Base-by-base conservation (phyloP, 805 yeast genomes). In the Suhomyces pyralidae region DNA sequence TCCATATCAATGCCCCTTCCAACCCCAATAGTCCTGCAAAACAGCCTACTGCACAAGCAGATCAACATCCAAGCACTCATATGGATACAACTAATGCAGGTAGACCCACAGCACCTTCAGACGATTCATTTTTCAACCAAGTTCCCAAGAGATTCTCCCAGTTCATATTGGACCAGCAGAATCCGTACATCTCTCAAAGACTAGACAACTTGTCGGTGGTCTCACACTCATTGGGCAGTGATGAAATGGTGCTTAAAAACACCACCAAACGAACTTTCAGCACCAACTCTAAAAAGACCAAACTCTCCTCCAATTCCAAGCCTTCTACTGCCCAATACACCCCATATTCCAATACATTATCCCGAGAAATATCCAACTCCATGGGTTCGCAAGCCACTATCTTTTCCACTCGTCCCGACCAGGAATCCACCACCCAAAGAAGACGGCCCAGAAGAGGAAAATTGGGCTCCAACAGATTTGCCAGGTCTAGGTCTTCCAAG, bases 311-410 rank as follows among this genome's bases (percentile, higher is more conserved):
- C 42, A 42, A 46, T 25, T 36, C 55, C 26, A 47, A 49, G 47
- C 51, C 51, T 3, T 36, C 49, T 4, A 28, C 47, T 20, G n/a
- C 47, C 19, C 42, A 40, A 15, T 17, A 49, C 12, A 48, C 46
- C 44, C 40, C 51, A 14, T 28, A 20, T 43, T 42, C 51, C 25
- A 19, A 20, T 17, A 36, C 50, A 5, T 45, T 52, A 6, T 55
- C 62, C 6, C 52, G 69, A 24, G 70, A 67, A 42, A 69, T 71
- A 34, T 69, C 76, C 46, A 62, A 66, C 43, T 68, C 73, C 50
- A 67, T 69, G 74, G 77, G 72, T 4, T 73, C 78, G 0, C 79
- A 74, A 55, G 78, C 76, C 24, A 75, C 80, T 0, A 74, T 74
- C 34, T 74, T 74, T 55, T 72, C 77, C n/a, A 74, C 78, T 8